Percentiles rank a stretch among this genome's conserved stretches.
Evolutionary conservation across 352 stramenopile genomes (phyloP).

Genomic region (Globisporangium spinosum): DNA sequence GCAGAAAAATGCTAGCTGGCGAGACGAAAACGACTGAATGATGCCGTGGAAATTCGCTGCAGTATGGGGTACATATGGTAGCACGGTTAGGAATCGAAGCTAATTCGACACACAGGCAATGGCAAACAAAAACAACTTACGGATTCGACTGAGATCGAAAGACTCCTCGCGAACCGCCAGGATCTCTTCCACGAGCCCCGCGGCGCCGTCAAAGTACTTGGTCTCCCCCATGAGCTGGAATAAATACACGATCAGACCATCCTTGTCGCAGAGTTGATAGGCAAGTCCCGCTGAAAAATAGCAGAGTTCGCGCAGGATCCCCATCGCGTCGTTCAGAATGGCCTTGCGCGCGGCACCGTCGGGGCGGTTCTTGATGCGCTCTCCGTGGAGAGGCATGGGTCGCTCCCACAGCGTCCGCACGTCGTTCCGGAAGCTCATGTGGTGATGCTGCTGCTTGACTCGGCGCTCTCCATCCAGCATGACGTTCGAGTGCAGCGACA

Average conservation of each 20-base stretch:
- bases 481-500: slow-evolving; percentile 25
- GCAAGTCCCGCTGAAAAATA: slow-evolving; percentile 74
- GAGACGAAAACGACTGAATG: slow-evolving; percentile 84
- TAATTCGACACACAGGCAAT: slow-evolving; percentile 29
- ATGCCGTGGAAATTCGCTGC: slow-evolving; percentile 90
- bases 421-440: slow-evolving; percentile 38
- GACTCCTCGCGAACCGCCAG: slow-evolving; percentile 81
- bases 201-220: slow-evolving; percentile 89
- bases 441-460: slow-evolving; percentile 22
- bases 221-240: slow-evolving; percentile 91
- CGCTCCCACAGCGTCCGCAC: slow-evolving; percentile 56
- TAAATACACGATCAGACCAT: slow-evolving; percentile 90
- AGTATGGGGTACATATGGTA: slow-evolving; percentile 10
- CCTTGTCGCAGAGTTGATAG: slow-evolving; percentile 69
- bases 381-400: slow-evolving; percentile 31
- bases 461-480: slow-evolving; percentile 31
- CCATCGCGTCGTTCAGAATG: slow-evolving; percentile 75
- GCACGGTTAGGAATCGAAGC: background rate
- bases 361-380: slow-evolving; percentile 34
- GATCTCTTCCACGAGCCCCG: slow-evolving; percentile 91
- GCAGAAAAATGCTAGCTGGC: slow-evolving; percentile 94
- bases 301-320: slow-evolving; percentile 75
- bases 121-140: slow-evolving; percentile 33
- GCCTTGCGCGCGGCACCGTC: slow-evolving; percentile 48
- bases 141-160: slow-evolving; percentile 74